A percentile compares a stretch with the other conserved stretches of the same genome.
Conservation (phyloP, 2,329 filamentous ascomycete genomes). For the Clonostachys chloroleuca region DNA sequence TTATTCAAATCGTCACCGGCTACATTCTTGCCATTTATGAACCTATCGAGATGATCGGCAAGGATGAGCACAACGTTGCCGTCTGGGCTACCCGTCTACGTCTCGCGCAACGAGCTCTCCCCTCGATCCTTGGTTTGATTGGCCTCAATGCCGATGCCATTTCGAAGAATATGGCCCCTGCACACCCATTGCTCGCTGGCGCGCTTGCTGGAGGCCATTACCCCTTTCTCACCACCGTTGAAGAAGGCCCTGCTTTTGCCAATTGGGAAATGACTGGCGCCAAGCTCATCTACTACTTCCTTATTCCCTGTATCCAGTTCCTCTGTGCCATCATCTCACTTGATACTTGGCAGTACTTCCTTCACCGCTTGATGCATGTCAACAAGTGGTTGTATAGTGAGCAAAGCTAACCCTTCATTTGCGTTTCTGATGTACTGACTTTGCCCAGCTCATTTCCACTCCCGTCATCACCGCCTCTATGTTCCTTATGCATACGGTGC, state of each 20-base stretch:
- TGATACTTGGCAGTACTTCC: constrained; percentile 98
- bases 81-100: constrained; percentile 85
- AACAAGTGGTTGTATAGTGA: constrained; percentile 96
- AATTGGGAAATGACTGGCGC: constrained; percentile 75
- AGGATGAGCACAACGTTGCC: constrained; percentile 79
- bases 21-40: constrained; percentile 67
- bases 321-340: constrained; percentile 69
- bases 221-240: constrained; percentile 59
- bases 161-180: constrained; percentile 68
- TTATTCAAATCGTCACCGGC: constrained; percentile 77
- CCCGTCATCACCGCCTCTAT: constrained; percentile 92
- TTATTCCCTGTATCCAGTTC: constrained; percentile 76
- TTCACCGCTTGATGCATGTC: constrained; percentile 94
- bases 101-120: constrained; percentile 73
- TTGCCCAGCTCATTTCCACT: constrained; percentile 74
- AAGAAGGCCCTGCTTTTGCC: constrained; percentile 70
- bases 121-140: constrained; percentile 62
- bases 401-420: constrained; percentile 24
- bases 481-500: constrained; percentile 97
- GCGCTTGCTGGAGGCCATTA: constrained; percentile 78
- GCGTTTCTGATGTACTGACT: constrained; percentile 17
- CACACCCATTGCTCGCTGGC: constrained; percentile 71
- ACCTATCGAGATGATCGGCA: constrained; percentile 67
- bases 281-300: constrained; percentile 72
- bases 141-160: constrained; percentile 74